Conservation (phyloP, 108 stramenopile genomes). For the Conticribra weissflogii region DNA sequence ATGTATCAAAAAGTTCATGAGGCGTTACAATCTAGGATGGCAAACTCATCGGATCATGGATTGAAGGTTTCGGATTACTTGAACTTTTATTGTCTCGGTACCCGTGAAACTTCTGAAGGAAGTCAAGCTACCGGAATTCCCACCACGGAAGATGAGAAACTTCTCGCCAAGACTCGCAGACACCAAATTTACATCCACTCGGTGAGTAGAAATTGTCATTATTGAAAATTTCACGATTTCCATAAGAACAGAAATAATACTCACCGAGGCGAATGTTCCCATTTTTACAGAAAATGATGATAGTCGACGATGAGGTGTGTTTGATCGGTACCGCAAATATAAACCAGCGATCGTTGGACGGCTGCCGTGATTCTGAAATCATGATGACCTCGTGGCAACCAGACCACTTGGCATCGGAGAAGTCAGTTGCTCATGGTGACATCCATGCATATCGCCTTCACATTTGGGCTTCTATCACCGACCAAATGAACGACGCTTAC, state of each 20-base stretch:
- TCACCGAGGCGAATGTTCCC: no score
- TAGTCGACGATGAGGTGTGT: conserved; percentile 69
- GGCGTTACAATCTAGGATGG: conserved; percentile 37
- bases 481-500: conserved; percentile 49
- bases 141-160: conserved; percentile 38
- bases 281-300: conserved; percentile 56
- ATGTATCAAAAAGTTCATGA: conserved; percentile 52
- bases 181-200: conserved; percentile 72
- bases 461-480: conserved; percentile 47
- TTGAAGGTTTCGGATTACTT: conserved; percentile 54
- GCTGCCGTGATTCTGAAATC: conserved; percentile 65
- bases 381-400: conserved; percentile 58
- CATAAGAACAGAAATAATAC: no score
- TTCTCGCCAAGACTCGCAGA: conserved; percentile 42
- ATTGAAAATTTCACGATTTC: no score
- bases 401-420: conserved; percentile 42
- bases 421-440: conserved; percentile 41
- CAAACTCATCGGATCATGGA: conserved; percentile 34
- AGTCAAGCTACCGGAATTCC: conserved; percentile 33
- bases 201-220: neutral
- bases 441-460: conserved; percentile 53
- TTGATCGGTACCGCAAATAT: conserved; percentile 71
- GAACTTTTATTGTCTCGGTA: conserved; percentile 55
- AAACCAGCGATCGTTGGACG: conserved; percentile 67
- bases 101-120: conserved; percentile 41